These are phyloP conservation scores for Artemisia annua DNA, from an alignment of 129 eudicot genomes.

Conservation along the genomic window DNA sequence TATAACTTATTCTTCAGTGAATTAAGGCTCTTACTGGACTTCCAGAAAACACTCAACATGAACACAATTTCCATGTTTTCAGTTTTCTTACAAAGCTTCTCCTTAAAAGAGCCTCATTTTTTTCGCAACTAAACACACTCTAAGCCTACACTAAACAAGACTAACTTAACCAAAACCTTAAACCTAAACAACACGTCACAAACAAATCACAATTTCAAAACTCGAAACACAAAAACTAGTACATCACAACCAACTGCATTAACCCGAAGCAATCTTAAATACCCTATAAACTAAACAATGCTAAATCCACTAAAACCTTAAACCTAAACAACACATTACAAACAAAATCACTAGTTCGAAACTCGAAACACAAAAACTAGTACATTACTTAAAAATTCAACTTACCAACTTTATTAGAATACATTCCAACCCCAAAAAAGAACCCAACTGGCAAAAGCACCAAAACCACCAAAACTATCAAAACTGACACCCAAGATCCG, in stretches of 20 bases:
- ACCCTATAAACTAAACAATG: not conserved
- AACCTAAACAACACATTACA: not conserved
- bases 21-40: no score
- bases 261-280: not conserved
- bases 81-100: no score
- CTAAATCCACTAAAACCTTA: not conserved
- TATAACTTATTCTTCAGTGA: no score
- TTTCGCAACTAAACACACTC: no score
- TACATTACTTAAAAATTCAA: slow-evolving; percentile 1
- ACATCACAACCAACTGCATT: not conserved
- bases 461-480: slow-evolving; percentile 46
- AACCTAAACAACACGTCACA: not conserved
- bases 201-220: not conserved
- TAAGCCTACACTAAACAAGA: no score
- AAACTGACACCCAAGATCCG: slow-evolving; percentile 57
- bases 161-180: not conserved
- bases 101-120: no score
- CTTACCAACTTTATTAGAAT: slow-evolving; percentile 51
- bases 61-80: no score
- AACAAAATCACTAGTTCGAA: not conserved
- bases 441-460: slow-evolving; percentile 52
- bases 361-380: slow-evolving; percentile 8
- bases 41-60: no score
- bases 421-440: slow-evolving; percentile 59
- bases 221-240: not conserved